Base-by-base conservation (phyloP, 2,329 filamentous ascomycete genomes). In the Atkinsonella hypoxylon region DNA sequence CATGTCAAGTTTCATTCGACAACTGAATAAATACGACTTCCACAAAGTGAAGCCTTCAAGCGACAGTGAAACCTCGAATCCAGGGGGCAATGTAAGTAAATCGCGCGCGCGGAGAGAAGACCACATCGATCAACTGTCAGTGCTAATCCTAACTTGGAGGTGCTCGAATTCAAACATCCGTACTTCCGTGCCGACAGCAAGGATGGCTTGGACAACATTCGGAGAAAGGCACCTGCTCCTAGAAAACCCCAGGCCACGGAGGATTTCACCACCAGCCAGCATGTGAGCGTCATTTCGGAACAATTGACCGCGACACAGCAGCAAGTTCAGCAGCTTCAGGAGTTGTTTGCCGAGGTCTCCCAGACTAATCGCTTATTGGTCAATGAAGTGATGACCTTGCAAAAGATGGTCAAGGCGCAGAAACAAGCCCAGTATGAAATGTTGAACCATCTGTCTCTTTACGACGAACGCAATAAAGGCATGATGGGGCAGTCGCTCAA, bases 11-110 rank as follows among this genome's bases (percentile, higher is more conserved):
- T 96, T 96, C 64, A 90, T 96, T 52, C 85, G 90, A 46, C 90
- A 96, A 66, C 73, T 96, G 52, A 96, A 96, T 73, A 96, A 96
- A 66, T 96, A 95, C 67, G 90, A 95, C 64, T 98, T 98, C 60
- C 93, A 98, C 75, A 98, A 98, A 75, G 90, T 97, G 56, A 81
- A 93, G 55, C 67, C 68, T 15, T 67, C 67, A 2, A 66, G 64
- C 47, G 68, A 71, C 44, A 61, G 61, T 52, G 64, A 67, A 34
- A 55, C 56, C 12, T 62, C 62, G 4, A 58, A 60, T 13, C 60
- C 67, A 10, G 66, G 62, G 36, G 67, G 67, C 49, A 70, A 70
- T 52, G 67, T 69, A 60, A 56, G 52, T 48, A 42, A 18, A 32
- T 34, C 34, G 36, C 46, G 17, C 17, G 17, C n/a, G 32, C n/a